These are phyloP conservation scores for Castanea crenata DNA, from an alignment of 306 rosid species.

Conservation along the genomic window DNA sequence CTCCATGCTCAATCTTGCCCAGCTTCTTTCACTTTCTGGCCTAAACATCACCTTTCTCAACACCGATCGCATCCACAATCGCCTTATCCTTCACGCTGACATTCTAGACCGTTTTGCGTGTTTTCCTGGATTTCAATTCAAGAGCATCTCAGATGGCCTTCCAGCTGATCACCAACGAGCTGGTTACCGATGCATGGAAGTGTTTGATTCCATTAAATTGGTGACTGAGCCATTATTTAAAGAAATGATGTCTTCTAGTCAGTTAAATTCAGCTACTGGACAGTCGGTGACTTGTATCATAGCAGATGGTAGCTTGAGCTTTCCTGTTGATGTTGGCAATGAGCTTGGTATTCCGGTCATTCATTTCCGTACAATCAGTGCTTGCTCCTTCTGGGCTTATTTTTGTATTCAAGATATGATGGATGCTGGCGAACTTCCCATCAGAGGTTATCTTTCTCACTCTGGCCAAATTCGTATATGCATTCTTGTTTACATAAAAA, in stretches of 20 bases:
- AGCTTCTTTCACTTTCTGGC: conserved; percentile 27
- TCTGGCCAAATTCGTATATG: background rate
- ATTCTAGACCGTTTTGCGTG: background rate
- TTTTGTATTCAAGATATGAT: conserved; percentile 27
- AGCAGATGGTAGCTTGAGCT: conserved; percentile 40
- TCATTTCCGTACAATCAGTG: conserved; percentile 38
- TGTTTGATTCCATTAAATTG: background rate
- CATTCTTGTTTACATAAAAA: too few species aligned
- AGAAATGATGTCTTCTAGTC: conserved; percentile 9
- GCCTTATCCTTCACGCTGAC: conserved; percentile 10
- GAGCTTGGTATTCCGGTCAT: conserved; percentile 33
- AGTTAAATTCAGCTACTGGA: background rate
- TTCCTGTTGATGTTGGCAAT: conserved; percentile 25
- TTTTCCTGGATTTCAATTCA: conserved; percentile 33
- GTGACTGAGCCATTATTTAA: conserved; percentile 26
- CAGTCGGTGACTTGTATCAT: conserved; percentile 24
- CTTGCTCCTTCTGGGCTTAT: conserved; percentile 46
- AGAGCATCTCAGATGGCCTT: conserved; percentile 33
- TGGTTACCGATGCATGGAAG: background rate
- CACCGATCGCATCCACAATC: conserved; percentile 17
- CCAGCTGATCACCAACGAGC: background rate
- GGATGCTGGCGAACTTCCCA: conserved; percentile 39
- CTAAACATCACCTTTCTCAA: conserved; percentile 35
- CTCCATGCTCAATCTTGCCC: conserved; percentile 35
- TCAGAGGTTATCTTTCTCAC: conserved; percentile 26